A percentile compares a stretch with the other conserved stretches of the same genome.
Conservation (phyloP, 345 rosid species). For the Sonneratia caseolaris region DNA sequence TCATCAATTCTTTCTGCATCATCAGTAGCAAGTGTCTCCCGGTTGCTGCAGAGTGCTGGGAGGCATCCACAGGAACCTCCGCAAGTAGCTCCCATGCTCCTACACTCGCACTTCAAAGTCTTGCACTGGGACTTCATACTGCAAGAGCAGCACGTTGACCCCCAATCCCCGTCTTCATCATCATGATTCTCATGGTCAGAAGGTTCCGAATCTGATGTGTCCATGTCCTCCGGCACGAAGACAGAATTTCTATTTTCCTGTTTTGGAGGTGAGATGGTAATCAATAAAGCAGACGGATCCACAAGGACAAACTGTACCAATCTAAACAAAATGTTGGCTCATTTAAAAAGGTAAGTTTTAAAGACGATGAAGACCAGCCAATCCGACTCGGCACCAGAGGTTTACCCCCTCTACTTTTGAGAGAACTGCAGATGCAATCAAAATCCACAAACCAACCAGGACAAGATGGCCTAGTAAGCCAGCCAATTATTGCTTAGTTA, state of each 20-base stretch:
- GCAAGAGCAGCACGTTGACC: conserved; percentile 57
- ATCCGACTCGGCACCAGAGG: too few relatives aligned
- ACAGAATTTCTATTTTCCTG: conserved; percentile 46
- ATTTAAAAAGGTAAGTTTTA: too few relatives aligned
- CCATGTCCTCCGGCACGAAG: conserved; percentile 66
- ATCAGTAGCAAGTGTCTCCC: conserved; percentile 18
- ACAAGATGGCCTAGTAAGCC: too few relatives aligned
- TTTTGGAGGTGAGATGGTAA: background rate
- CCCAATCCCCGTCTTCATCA: conserved; percentile 59
- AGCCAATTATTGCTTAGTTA: too few relatives aligned
- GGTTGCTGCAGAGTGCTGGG: conserved; percentile 51
- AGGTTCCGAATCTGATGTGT: conserved; percentile 59
- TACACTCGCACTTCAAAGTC: conserved; percentile 72
- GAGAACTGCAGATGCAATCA: too few relatives aligned
- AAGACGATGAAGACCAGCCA: too few relatives aligned
- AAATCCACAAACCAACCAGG: too few relatives aligned
- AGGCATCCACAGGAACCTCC: conserved; percentile 64
- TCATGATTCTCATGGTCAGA: conserved; percentile 19
- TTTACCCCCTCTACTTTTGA: too few relatives aligned
- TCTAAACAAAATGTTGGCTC: too few relatives aligned
- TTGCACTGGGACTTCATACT: conserved; percentile 56
- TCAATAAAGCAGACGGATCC: too few relatives aligned
- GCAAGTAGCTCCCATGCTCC: conserved; percentile 50
- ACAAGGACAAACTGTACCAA: too few relatives aligned
- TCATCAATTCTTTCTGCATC: conserved; percentile 17